Evolutionary conservation across 768 basidiomycete species (phyloP), one percentile per base, ranked within the genome.

Genomic region (Mycena leptocephala): DNA sequence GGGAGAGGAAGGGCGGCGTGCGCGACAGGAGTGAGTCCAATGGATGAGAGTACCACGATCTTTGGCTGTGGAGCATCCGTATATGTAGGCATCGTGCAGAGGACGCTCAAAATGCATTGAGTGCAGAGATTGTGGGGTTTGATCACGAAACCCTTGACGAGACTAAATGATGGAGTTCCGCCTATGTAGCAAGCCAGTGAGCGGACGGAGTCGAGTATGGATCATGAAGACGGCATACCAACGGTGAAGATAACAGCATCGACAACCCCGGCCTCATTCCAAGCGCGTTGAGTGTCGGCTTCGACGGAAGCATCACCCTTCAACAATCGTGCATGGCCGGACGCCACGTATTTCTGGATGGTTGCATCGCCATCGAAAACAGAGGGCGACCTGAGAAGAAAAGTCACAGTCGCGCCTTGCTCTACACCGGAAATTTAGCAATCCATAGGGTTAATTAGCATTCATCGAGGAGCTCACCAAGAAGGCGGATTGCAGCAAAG

Each of bases 221-320:
- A 33, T 6, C 0, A 5, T 14, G 30, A 59, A 13, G 9, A 32
- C 37, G 24, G 83, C 89, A 61, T 77, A 90, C 93, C 94, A 71
- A 95, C 87, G 6, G 93, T 90, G 84, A 91, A 94, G 13, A 95
- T 76, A 24, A 94, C 83, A 32, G 89, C 77, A 74, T 93, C 92
- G 65, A 94, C 87, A 2, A 84, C 73, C 0, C 81, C 83, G 1
- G 88, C 88, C 68, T 85, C 86, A 5, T 85, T 80, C 92, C 93
- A 94, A 3, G 87, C 92, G 20, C 82, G 84, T 73, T 85, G 72
- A 65, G 93, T 88, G 75, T 94, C 92, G 0, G 84, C 86, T 69
- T 86, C 81, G 41, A 88, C 85, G 9, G 92, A 85, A 0, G 91
- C 93, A 76, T 95, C 93, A 7, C 94, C 94, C 74, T 91, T 86